Base-by-base conservation (phyloP, 1,139 yeast species). In the Suhomyces choctaworum region DNA sequence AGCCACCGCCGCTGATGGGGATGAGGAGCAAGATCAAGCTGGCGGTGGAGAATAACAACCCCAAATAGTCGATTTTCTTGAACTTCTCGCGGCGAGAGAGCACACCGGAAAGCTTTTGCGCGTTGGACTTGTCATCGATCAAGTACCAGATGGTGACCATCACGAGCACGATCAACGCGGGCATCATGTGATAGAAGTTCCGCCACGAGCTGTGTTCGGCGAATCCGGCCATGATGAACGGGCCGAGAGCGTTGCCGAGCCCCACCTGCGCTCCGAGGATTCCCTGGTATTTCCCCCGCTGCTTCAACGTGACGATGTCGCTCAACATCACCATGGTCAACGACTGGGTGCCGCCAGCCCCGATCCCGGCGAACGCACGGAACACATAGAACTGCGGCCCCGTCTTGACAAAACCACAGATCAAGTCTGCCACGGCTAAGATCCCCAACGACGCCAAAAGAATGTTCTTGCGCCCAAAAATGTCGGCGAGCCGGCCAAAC, bases 401-500 rank as follows among this genome's bases (percentile, higher is more conserved):
- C 2, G 44, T 45, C 26, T 45, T 36, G 9, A 48, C 55, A 34
- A 52, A 48, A 3, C 56, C 57, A 32, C 54, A 48, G 13, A 42
- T 40, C 33, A 52, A 35, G 26, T 50, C 51, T 15, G 56, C 44
- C 8, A 48, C 32, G 7, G 46, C 43, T 16, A 50, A 47, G 6
- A 49, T 32, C 7, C 29, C 38, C 12, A 52, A 41, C n/a, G 49
- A 43, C 8, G 42, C 20, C 17, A 51, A 33, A 11, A 52, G 44
- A 31, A 51, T 47, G 29, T 42, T 40, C 27, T 51, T 52, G 11
- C 57, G 38, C 25, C 57, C 57, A 31, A 51, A 51, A 16, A 52
- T 52, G 29, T 52, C 57, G n/a, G 57, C 48, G 30, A 70, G 46
- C 29, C 76, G 51, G 4, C 76, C 76, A 40, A 67, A 68, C 19